These are phyloP conservation scores for Prunus salicina DNA, from an alignment of 306 rosid genomes.

Conservation along the genomic window DNA sequence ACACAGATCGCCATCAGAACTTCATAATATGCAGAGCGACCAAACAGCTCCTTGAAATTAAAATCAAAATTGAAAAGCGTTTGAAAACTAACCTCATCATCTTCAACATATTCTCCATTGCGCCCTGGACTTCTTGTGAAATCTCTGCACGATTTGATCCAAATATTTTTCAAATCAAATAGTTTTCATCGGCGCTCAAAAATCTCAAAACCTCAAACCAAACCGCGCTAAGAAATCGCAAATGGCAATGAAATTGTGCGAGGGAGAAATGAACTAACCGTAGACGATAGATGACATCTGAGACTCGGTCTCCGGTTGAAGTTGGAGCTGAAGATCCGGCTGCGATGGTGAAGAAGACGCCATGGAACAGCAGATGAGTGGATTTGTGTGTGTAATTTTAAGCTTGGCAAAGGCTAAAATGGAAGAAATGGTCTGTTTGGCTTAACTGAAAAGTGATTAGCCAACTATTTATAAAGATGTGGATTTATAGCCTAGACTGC, in stretches of 20 bases:
- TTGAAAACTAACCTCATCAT: constrained; percentile 45
- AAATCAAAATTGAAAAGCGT: background rate
- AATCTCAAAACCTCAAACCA: background rate
- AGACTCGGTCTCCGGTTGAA: constrained; percentile 45
- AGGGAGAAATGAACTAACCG: constrained; percentile 37
- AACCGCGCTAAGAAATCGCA: background rate
- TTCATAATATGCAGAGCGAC: background rate
- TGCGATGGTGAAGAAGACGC: constrained; percentile 39
- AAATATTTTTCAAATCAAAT: background rate
- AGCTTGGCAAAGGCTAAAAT: background rate
- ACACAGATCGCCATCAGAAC: background rate
- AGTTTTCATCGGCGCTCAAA: background rate
- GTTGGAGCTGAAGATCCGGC: constrained; percentile 22
- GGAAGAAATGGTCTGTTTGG: background rate
- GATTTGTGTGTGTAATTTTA: background rate
- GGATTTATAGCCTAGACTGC: background rate
- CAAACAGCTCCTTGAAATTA: background rate
- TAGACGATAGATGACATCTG: constrained; percentile 51
- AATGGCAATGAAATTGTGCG: background rate
- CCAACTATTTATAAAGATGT: too few relatives aligned
- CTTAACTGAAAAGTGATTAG: background rate
- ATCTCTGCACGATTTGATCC: constrained; percentile 36
- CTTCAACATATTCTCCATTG: constrained; percentile 79
- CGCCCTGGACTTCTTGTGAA: constrained; percentile 57
- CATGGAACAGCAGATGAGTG: constrained; percentile 33